Evolutionary conservation across 208 protist species (phyloP).

Genomic region (Strigomonas culicis): DNA sequence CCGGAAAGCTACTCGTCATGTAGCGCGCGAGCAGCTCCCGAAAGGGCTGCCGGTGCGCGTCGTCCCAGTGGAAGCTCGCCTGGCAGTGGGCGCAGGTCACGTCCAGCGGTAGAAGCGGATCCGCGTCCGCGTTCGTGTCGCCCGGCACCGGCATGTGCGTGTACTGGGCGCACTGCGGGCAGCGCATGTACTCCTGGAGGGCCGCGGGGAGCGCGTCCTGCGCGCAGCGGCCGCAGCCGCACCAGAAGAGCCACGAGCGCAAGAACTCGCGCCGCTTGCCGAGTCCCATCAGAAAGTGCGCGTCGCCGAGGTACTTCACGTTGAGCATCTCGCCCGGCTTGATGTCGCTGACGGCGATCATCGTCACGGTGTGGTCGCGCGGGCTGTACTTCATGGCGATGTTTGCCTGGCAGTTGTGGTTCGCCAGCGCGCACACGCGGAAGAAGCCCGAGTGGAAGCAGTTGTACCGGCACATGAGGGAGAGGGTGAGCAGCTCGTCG

Average conservation of each 20-base stretch:
- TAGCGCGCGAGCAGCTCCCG: slow-evolving; percentile 21
- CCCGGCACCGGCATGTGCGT: slow-evolving; percentile 40
- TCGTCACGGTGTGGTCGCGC: slow-evolving; percentile 53
- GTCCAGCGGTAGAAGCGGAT: slow-evolving; percentile 22
- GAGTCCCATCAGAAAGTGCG: slow-evolving; percentile 73
- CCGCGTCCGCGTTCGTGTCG: slow-evolving; percentile 13
- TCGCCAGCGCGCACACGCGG: slow-evolving; percentile 76
- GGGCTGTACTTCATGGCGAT: slow-evolving; percentile 86
- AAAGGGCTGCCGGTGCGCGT: slow-evolving; percentile 17
- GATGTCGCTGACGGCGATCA: slow-evolving; percentile 67
- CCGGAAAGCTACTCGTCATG: slow-evolving; percentile 26
- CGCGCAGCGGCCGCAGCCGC: slow-evolving; percentile 58
- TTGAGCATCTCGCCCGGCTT: slow-evolving; percentile 70
- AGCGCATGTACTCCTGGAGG: slow-evolving; percentile 64
- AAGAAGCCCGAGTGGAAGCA: slow-evolving; percentile 88
- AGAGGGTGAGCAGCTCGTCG: slow-evolving; percentile 54
- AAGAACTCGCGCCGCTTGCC: slow-evolving; percentile 72
- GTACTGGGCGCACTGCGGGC: slow-evolving; percentile 35
- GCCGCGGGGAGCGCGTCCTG: slow-evolving; percentile 32
- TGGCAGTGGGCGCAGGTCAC: slow-evolving; percentile 28
- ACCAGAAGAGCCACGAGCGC: slow-evolving; percentile 87
- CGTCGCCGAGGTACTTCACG: slow-evolving; percentile 87
- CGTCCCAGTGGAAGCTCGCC: slow-evolving; percentile 22
- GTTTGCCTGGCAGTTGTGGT: slow-evolving; percentile 86
- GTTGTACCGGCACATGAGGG: slow-evolving; percentile 86